A percentile compares a stretch with the other conserved stretches of the same genome.
phyloP scores from a whole-genome alignment of 1,284 basidiomycete species.

The Mycena citricolor region DNA sequence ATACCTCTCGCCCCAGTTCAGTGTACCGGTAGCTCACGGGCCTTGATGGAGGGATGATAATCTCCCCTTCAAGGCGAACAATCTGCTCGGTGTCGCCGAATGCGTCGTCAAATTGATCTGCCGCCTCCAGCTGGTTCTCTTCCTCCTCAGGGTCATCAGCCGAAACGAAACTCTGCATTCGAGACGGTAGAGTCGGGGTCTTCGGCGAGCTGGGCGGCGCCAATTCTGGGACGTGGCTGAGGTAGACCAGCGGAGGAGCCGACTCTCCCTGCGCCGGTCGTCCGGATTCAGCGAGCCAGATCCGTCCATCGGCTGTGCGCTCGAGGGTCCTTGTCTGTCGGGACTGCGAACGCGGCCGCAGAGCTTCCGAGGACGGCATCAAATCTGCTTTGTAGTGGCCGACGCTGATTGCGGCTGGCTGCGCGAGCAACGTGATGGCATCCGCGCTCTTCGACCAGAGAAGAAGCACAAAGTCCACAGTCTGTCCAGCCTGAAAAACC shows the following conservation, averaged over 20 bases:
- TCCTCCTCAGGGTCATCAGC: slow-evolving; percentile 2
- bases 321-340: slow-evolving; percentile 15
- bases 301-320: slow-evolving; percentile 13
- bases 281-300: slow-evolving; percentile 15
- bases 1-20: slow-evolving; percentile 20
- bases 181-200: background rate
- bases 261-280: slow-evolving; percentile 10
- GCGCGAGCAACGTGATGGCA: slow-evolving; percentile 17
- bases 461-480: slow-evolving; percentile 12
- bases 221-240: background rate
- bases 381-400: slow-evolving; percentile 18
- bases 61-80: slow-evolving; percentile 16
- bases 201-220: background rate
- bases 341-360: slow-evolving; percentile 20
- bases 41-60: slow-evolving; percentile 16
- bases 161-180: slow-evolving; percentile 19
- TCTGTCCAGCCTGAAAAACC: slow-evolving; percentile 13
- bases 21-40: slow-evolving; percentile 24
- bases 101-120: slow-evolving; percentile 1
- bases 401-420: slow-evolving; percentile 19
- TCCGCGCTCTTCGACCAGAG: slow-evolving; percentile 22
- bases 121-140: background rate
- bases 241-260: slow-evolving; percentile 5
- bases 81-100: slow-evolving; percentile 13
- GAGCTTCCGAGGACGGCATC: slow-evolving; percentile 19